Base-by-base conservation (phyloP, 2,329 filamentous ascomycete species). In the Rugonectria rugulosa region DNA sequence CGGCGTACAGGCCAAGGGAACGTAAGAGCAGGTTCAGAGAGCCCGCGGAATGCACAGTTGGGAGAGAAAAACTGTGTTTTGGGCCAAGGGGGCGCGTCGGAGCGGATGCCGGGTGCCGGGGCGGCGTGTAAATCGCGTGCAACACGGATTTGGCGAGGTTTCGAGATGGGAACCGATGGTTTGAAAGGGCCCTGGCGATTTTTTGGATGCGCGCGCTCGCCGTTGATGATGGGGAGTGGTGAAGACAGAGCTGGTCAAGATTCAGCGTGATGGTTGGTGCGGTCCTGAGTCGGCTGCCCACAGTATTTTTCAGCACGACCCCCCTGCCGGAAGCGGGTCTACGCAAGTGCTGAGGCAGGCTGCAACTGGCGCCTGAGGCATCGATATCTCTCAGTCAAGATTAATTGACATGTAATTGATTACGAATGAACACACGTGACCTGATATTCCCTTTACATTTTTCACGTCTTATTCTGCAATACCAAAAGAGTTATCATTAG, bases 181-280 rank as follows among this genome's bases (percentile, higher is more conserved):
- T 80, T 79, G 78, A 77, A 77, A 79, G 78, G 79, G 80, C 79
- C 81, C 77, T 79, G 80, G 80, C 78, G 81, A 83, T 82, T 80
- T 82, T 82, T 83, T 80, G 75, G 81, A 84, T 85, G 81, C 81
- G 82, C 81, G 81, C 79, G 72, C 76, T 80, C 74, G 75, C 77
- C 75, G 68, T 74, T 76, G 74, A 78, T 77, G 76, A 79, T 77
- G 76, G 74, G 78, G 79, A 79, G 73, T 79, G 77, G 79, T 79
- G 77, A 80, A 77, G 77, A 78, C 77, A 78, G 77, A 77, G 74
- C 72, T 68, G 75, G 63, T 75, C 76, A 78, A 78, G 77, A 78
- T 79, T 77, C 74, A 72, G 74, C 74, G 75, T 77, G 76, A 77
- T 74, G 75, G 76, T 72, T 74, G 72, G 75, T 78, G 77, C 76